Base-by-base conservation (phyloP, 2,329 filamentous ascomycete genomes). In the Emmonsiellopsis sp. region DNA sequence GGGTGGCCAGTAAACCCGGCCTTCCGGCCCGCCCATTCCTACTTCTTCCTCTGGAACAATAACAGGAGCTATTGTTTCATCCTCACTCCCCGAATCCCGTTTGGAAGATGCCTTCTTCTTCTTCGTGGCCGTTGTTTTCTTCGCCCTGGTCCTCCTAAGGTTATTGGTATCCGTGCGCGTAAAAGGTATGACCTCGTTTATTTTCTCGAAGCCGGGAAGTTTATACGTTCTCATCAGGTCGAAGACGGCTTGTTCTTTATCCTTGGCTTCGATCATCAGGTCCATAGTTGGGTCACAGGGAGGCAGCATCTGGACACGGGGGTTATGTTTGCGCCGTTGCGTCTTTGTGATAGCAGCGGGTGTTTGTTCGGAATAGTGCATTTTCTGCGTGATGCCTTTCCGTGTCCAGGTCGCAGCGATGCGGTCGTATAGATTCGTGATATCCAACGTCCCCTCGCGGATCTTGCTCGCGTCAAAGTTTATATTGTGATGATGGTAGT, bases 231-330 rank as follows among this genome's bases (percentile, higher is more conserved):
- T 80, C 90, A 96, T 96, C 14, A 97, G 77, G 58, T 95, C 89
- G 62, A 97, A 95, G 0, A 96, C 89, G 0, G 92, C 90, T 68
- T 97, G 92, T 67, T 97, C 92, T 70, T 97, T 97, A 65, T 96
- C 92, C 68, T 97, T 97, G 47, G 92, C 92, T 72, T 97, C 92
- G 56, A 97, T 96, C 92, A 97, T 97, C n/a, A 97, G 76, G 64
- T 96, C 92, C 86, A 94, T 93, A 34, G 86, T 84, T 1, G 81
- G 74, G 3, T 84, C 77, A 62, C 92, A 96, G 0, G 92, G 91
- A 0, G 92, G 92, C 0, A 97, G 70, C 0, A 84, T 87, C 58
- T 78, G 78, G 1, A 95, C 89, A 7, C 92, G 81, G 0, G 88
- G 79, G 37, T 84, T 89, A 64, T 97, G 92, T 69, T 95, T 96